Percentiles rank a stretch among this genome's conserved stretches.
Conservation (phyloP, 1,284 basidiomycete genomes). For the Trichosporon sp. region DNA sequence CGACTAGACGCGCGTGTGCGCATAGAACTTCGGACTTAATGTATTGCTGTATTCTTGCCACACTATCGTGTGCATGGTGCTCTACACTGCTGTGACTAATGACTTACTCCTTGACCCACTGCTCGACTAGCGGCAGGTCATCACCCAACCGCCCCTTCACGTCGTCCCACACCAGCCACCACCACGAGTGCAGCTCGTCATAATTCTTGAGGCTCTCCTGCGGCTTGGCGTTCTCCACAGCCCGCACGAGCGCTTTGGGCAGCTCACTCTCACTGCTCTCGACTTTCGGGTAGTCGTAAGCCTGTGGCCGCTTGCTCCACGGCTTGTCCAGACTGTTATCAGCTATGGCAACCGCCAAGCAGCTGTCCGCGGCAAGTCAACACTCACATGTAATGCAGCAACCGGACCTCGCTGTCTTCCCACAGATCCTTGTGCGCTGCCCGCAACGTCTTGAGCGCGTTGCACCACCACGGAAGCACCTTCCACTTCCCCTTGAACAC, state of each 20-base stretch:
- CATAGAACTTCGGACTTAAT: neutral
- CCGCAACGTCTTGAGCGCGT: slow-evolving; percentile 59
- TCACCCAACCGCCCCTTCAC: slow-evolving; percentile 24
- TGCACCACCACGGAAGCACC: slow-evolving; percentile 59
- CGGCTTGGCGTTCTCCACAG: slow-evolving; percentile 35
- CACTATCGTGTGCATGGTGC: neutral
- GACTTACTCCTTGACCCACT: slow-evolving; percentile 14
- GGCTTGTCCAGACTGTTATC: slow-evolving; percentile 53
- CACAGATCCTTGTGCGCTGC: slow-evolving; percentile 56
- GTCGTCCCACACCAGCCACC: slow-evolving; percentile 56
- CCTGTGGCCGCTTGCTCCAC: slow-evolving; percentile 44
- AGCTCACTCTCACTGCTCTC: slow-evolving; percentile 22
- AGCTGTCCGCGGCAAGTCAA: neutral
- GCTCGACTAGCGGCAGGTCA: neutral
- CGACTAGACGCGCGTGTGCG: slow-evolving; percentile 11
- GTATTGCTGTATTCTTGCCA: slow-evolving; percentile 3
- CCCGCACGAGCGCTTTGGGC: slow-evolving; percentile 38
- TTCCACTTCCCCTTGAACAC: slow-evolving; percentile 67
- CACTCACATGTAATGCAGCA: slow-evolving; percentile 57
- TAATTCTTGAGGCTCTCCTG: slow-evolving; percentile 47
- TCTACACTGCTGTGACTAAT: neutral
- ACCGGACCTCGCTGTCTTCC: slow-evolving; percentile 56
- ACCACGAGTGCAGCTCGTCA: slow-evolving; percentile 53
- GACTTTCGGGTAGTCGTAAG: neutral
- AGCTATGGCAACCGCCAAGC: neutral